Conservation (phyloP, 306 rosid species). For the Arachis hypogaea region DNA sequence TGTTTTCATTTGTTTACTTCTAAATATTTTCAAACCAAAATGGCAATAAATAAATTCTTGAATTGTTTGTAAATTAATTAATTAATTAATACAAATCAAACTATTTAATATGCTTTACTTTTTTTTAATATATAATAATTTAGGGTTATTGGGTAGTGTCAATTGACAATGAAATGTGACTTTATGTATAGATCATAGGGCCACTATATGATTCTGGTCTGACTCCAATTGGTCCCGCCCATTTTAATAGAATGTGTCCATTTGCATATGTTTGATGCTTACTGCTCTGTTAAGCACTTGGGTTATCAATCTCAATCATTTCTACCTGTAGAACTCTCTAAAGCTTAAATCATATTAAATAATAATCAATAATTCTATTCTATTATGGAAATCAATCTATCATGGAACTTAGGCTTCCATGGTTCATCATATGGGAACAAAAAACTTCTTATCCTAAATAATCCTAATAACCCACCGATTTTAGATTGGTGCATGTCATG, state of each 20-base stretch:
- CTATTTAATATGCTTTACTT: no score
- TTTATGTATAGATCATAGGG: conserved; percentile 46
- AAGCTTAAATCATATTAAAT: conserved; percentile 20
- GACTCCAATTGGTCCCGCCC: conserved; percentile 49
- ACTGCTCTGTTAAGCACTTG: conserved; percentile 33
- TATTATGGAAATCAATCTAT: neutral
- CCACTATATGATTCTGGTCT: conserved; percentile 47
- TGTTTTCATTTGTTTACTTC: no score
- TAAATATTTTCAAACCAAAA: no score
- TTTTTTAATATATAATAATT: neutral
- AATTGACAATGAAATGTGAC: conserved; percentile 44
- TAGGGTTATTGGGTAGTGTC: conserved; percentile 17
- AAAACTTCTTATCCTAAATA: conserved; percentile 1
- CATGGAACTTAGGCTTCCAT: neutral
- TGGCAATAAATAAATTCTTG: no score
- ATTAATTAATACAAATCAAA: no score
- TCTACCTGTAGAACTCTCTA: neutral
- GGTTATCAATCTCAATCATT: conserved; percentile 36
- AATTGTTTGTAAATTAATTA: no score
- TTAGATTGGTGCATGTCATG: no score
- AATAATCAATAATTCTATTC: neutral
- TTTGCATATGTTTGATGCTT: conserved; percentile 38
- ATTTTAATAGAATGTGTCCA: conserved; percentile 37
- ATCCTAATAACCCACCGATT: no score
- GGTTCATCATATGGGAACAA: conserved; percentile 9